These are phyloP conservation scores for Scutellaria minor DNA, from an alignment of 257 asterid species.

Conservation along the genomic window DNA sequence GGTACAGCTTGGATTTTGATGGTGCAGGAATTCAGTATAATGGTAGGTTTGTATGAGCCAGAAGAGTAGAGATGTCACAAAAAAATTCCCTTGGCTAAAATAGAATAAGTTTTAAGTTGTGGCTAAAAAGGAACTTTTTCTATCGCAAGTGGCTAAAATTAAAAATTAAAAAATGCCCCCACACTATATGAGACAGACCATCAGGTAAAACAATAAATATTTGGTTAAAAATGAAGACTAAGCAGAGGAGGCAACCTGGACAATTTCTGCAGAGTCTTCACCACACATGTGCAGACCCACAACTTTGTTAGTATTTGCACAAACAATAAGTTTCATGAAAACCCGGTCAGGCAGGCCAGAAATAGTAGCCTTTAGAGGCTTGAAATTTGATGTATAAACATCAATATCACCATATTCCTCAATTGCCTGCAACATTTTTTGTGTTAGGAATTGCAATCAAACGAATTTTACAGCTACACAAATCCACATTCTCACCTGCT, in stretches of 20 bases:
- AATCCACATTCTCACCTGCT: conserved; percentile 58
- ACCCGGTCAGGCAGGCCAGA: conserved; percentile 95
- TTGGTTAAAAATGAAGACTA: background rate
- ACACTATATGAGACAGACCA: background rate
- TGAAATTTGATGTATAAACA: conserved; percentile 81
- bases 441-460: conserved; percentile 31
- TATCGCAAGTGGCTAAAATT: no score
- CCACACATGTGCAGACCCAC: conserved; percentile 96
- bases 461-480: conserved; percentile 28
- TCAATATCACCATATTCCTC: conserved; percentile 80
- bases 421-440: conserved; percentile 35
- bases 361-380: conserved; percentile 91
- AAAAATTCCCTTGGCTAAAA: no score
- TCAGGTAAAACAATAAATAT: conserved; percentile 3
- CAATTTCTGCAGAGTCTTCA: conserved; percentile 89
- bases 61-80: no score
- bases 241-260: conserved; percentile 64
- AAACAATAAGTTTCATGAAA: conserved; percentile 86
- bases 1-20: no score
- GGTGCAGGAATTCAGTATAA: no score
- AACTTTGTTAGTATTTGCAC: conserved; percentile 81
- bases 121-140: no score
- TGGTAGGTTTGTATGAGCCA: no score
- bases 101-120: no score
- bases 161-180: no score